A percentile compares a stretch with the other conserved stretches of the same genome.
Conservation (phyloP, 768 basidiomycete species). For the Tylopilus rubrobrunneus region DNA sequence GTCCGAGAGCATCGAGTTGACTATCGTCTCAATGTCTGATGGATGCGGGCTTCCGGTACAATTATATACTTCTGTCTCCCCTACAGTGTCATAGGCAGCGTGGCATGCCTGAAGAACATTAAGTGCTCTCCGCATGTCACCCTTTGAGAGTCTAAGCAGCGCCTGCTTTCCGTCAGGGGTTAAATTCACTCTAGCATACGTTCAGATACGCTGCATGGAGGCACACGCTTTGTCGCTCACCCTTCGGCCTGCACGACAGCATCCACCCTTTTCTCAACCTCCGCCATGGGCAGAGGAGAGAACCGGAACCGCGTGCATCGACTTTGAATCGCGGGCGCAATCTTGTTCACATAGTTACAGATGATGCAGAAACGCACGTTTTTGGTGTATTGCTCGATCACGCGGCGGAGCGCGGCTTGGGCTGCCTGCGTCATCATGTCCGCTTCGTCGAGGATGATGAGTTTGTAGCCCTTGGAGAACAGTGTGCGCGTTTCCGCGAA, state of each 20-base stretch:
- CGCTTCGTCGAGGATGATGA: conserved; percentile 98
- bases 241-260: conserved; percentile 79
- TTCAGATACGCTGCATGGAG: background rate
- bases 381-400: conserved; percentile 98
- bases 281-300: conserved; percentile 79
- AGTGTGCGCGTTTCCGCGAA: conserved; percentile 95
- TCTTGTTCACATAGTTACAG: conserved; percentile 99
- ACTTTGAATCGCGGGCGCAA: conserved; percentile 96
- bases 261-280: conserved; percentile 81
- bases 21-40: conserved; percentile 87
- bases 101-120: conserved; percentile 98
- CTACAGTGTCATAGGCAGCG: conserved; percentile 86
- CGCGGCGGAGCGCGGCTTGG: conserved; percentile 92
- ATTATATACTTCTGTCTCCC: conserved; percentile 90
- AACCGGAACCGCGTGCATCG: conserved; percentile 97
- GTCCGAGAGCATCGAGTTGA: conserved; percentile 93
- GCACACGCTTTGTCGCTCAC: conserved; percentile 41
- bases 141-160: conserved; percentile 88
- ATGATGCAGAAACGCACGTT: conserved; percentile 99
- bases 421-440: conserved; percentile 99
- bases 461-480: conserved; percentile 90
- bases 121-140: conserved; percentile 95
- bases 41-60: conserved; percentile 98
- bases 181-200: conserved; percentile 65
- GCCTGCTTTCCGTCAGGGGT: conserved; percentile 85